These are phyloP conservation scores for Sugiyamaella boreocaroliniensis DNA, from an alignment of 805 yeast species.

Conservation along the genomic window DNA sequence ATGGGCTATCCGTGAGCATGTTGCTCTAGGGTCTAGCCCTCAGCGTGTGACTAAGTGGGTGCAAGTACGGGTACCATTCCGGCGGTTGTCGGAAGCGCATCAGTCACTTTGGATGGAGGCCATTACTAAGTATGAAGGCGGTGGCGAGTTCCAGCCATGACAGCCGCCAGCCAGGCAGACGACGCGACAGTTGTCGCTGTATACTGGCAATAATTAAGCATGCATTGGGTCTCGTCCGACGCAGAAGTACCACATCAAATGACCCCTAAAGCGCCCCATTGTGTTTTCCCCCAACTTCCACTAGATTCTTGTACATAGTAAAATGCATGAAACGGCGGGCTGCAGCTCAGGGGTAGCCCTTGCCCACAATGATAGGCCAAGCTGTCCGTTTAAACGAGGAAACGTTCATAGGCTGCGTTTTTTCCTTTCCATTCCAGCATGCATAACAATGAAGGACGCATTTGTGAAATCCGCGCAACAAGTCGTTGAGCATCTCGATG, in stretches of 20 bases:
- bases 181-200: too few relatives aligned
- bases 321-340: background rate
- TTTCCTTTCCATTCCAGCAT: too few relatives aligned
- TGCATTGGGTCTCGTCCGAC: too few relatives aligned
- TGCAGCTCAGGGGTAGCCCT: background rate
- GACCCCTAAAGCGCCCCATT: too few relatives aligned
- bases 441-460: conserved; percentile 15
- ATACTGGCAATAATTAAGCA: too few relatives aligned
- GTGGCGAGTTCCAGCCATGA: too few relatives aligned
- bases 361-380: background rate
- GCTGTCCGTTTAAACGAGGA: background rate
- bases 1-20: background rate
- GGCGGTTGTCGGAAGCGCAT: background rate
- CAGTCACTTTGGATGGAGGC: background rate
- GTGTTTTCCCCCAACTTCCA: too few relatives aligned
- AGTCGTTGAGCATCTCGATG: conserved; percentile 15
- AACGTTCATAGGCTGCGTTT: too few relatives aligned
- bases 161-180: too few relatives aligned
- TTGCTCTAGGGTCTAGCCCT: background rate
- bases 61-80: background rate
- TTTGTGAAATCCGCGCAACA: conserved; percentile 7
- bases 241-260: too few relatives aligned
- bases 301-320: too few relatives aligned
- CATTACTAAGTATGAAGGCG: too few relatives aligned
- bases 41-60: background rate